phyloP scores from a whole-genome alignment of 2,329 filamentous ascomycete genomes.

The Amauroascus niger region DNA sequence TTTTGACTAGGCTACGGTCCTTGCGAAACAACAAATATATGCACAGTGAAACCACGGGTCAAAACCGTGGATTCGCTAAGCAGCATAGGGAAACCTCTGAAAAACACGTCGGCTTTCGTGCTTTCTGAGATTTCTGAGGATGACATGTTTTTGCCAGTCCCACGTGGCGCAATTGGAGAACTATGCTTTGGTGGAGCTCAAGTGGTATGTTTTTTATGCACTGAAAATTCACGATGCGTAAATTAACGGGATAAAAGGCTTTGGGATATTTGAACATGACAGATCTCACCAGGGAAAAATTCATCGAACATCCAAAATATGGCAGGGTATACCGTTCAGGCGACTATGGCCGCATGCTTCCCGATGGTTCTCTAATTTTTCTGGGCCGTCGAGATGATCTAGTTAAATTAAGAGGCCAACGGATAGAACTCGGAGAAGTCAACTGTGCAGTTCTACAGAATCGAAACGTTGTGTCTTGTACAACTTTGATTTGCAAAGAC shows the following conservation, averaged over 20 bases:
- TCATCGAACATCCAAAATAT: conserved; percentile 57
- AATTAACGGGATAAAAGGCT: conserved; percentile 27
- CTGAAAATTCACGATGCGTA: background rate
- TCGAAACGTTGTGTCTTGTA: conserved; percentile 49
- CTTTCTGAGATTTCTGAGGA: conserved; percentile 39
- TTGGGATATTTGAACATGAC: conserved; percentile 62
- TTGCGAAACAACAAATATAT: conserved; percentile 81
- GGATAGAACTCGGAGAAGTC: conserved; percentile 70
- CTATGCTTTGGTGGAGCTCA: conserved; percentile 81
- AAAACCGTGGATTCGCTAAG: conserved; percentile 50
- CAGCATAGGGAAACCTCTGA: conserved; percentile 65
- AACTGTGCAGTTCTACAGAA: conserved; percentile 51
- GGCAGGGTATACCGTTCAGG: conserved; percentile 74
- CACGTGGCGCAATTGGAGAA: conserved; percentile 66
- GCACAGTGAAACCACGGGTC: conserved; percentile 59
- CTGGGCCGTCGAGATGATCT: conserved; percentile 67
- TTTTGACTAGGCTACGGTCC: conserved; percentile 56
- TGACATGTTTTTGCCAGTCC: conserved; percentile 46
- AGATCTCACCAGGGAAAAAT: conserved; percentile 53
- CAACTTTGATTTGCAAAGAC: conserved; percentile 47
- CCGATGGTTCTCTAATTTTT: conserved; percentile 65
- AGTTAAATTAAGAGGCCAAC: conserved; percentile 69
- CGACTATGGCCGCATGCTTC: conserved; percentile 68
- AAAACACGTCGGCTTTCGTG: conserved; percentile 67
- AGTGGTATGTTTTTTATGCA: conserved; percentile 42